Evolutionary conservation across 1,284 basidiomycete genomes (phyloP).

Genomic region (Phenoliferia sp.): DNA sequence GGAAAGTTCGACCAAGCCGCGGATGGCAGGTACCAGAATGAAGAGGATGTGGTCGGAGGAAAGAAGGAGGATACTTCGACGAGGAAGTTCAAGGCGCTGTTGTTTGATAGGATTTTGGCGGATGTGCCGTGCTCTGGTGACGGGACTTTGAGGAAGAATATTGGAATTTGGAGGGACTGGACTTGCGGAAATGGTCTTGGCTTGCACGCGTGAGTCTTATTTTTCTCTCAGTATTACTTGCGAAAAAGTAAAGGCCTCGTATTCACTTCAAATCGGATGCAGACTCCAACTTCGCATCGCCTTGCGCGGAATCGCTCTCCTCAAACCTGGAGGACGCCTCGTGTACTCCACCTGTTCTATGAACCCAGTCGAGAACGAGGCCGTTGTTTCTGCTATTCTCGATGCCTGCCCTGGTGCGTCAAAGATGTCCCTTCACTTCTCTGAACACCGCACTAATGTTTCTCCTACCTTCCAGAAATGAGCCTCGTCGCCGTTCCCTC

Average conservation of each 20-base stretch:
- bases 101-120: conserved; percentile 90
- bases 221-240: not conserved
- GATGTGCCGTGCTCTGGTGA: conserved; percentile 98
- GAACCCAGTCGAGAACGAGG: conserved; percentile 97
- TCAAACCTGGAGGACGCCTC: conserved; percentile 79
- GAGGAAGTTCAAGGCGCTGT: conserved; percentile 49
- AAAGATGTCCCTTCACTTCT: not conserved
- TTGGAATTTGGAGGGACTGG: conserved; percentile 94
- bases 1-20: not conserved
- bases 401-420: conserved; percentile 60
- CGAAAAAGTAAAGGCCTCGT: not conserved
- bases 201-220: conserved; percentile 64
- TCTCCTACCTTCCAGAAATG: conserved; percentile 57
- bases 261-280: not conserved
- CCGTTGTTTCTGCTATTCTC: conserved; percentile 83
- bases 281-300: conserved; percentile 90
- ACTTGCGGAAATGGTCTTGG: conserved; percentile 82
- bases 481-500: conserved; percentile 73
- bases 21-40: conserved; percentile 10
- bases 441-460: conserved; percentile 5
- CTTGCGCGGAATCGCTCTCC: conserved; percentile 82
- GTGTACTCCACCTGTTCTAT: conserved; percentile 98
- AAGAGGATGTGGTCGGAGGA: conserved; percentile 18
- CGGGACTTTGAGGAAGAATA: conserved; percentile 91
- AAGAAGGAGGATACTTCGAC: conserved; percentile 33